phyloP scores from a whole-genome alignment of 805 yeast species.

The Hermanozyma aechmeae region DNA sequence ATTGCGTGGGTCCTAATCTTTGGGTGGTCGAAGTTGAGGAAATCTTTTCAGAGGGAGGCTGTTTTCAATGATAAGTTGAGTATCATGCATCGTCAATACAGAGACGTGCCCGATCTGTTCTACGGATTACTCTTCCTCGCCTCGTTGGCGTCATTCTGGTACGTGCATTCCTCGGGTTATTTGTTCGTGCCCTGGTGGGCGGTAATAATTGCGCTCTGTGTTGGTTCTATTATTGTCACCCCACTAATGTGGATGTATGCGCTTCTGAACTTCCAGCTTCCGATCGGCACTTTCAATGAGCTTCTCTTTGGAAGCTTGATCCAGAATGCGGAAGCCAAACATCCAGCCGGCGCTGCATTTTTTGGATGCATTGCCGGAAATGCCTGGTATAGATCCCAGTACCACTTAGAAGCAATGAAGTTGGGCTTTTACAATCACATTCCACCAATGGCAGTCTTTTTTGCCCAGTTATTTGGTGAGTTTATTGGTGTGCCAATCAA shows the following conservation, averaged over 20 bases:
- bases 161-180: slow-evolving; percentile 9
- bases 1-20: slow-evolving; percentile 35
- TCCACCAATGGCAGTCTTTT: slow-evolving; percentile 42
- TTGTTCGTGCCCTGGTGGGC: slow-evolving; percentile 36
- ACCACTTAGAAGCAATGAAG: slow-evolving; percentile 27
- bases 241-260: slow-evolving; percentile 45
- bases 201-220: slow-evolving; percentile 31
- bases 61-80: slow-evolving; percentile 34
- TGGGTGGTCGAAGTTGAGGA: slow-evolving; percentile 15
- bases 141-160: slow-evolving; percentile 17
- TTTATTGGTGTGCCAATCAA: slow-evolving; percentile 45
- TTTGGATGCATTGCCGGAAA: slow-evolving; percentile 47
- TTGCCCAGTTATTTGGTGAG: slow-evolving; percentile 45
- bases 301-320: slow-evolving; percentile 17
- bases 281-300: slow-evolving; percentile 44
- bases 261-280: slow-evolving; percentile 41
- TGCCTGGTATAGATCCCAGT: slow-evolving; percentile 45
- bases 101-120: slow-evolving; percentile 38
- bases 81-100: slow-evolving; percentile 27
- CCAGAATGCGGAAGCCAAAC: slow-evolving; percentile 10
- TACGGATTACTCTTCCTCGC: slow-evolving; percentile 23
- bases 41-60: slow-evolving; percentile 1
- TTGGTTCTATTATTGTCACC: slow-evolving; percentile 38
- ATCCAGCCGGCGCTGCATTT: slow-evolving; percentile 41
- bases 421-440: slow-evolving; percentile 46